phyloP scores from a whole-genome alignment of 768 basidiomycete genomes.

The Podaxis rugospora region DNA sequence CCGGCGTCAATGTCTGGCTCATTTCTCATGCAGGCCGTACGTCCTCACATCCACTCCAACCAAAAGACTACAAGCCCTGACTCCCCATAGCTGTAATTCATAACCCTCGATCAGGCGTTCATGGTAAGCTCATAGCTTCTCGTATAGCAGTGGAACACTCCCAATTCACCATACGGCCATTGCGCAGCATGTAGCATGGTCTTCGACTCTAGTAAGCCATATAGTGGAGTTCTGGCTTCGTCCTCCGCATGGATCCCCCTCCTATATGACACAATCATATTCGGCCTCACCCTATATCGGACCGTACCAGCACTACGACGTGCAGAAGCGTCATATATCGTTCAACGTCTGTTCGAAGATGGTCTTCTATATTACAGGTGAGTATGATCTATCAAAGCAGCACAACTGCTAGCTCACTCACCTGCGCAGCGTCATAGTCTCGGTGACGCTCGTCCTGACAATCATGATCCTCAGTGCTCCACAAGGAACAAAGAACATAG shows the following conservation, averaged over 20 bases:
- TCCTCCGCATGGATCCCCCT: slow-evolving; percentile 49
- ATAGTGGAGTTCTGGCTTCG: slow-evolving; percentile 34
- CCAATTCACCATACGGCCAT: background rate
- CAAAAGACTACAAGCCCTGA: background rate
- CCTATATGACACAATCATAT: slow-evolving; percentile 41
- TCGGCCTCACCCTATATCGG: slow-evolving; percentile 33
- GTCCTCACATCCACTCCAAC: slow-evolving; percentile 16
- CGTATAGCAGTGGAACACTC: background rate
- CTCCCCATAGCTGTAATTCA: slow-evolving; percentile 33
- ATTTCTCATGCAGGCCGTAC: slow-evolving; percentile 45
- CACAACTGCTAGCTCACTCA: background rate
- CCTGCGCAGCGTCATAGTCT: slow-evolving; percentile 35
- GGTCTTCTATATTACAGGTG: slow-evolving; percentile 45
- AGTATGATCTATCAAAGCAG: background rate
- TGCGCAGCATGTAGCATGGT: slow-evolving; percentile 37
- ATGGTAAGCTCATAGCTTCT: slow-evolving; percentile 19
- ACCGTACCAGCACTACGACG: slow-evolving; percentile 32
- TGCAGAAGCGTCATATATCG: slow-evolving; percentile 31
- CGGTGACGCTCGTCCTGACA: slow-evolving; percentile 38
- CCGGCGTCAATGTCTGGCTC: slow-evolving; percentile 51
- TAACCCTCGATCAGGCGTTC: slow-evolving; percentile 32
- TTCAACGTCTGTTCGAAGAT: slow-evolving; percentile 39
- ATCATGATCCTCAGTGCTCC: slow-evolving; percentile 42
- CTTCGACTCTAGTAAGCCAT: slow-evolving; percentile 24
- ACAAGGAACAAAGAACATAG: slow-evolving; percentile 41